Base-by-base conservation (phyloP, 345 rosid species). In the Mercurialis annua region DNA sequence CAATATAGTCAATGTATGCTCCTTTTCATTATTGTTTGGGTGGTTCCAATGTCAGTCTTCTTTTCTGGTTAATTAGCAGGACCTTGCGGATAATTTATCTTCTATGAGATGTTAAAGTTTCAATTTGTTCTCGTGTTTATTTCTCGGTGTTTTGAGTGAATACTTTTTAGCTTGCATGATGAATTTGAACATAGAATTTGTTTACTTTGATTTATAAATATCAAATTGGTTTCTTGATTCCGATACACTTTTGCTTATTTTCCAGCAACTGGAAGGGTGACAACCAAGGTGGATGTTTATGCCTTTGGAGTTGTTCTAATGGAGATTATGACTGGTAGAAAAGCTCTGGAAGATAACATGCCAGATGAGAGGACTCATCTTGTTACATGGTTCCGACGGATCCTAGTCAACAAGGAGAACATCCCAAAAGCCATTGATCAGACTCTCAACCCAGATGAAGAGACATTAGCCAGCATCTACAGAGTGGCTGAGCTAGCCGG, bases 211-310 rank as follows among this genome's bases (percentile, higher is more conserved):
- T 10, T 56, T 30, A 6, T 64, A 43, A 27, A 30, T 5, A 14
- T 9, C 5, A 30, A 50, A 47, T 50, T 33, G 15, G 54, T 31
- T 20, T 11, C 30, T 50, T 52, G 11, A 23, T 40, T 16, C 3
- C 6, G 2, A 38, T 38, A 17, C 14, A 2, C 1, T 68, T n/a
- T 49, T 59, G 18, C 26, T 46, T 49, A 51, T 6, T 66, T n/a
- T 31, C 30, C 76, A 73, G 76, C 76, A 31, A 73, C 76, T 52
- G 76, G 76, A 61, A 73, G 71, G 48, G 76, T 73, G 66, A 73
- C 76, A 1, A 67, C 67, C 6, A 73, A 73, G 66, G 76, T 73
- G 56, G 76, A 73, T 44, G 71, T 73, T 26, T 73, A 51, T 73
- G 62, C 76, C 17, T 73, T 73, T 2, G 76, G 76, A 53, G 76